Percentiles rank a stretch among this genome's conserved stretches.
phyloP scores from a whole-genome alignment of 768 basidiomycete species.

The Auricularia auricula-judae region DNA sequence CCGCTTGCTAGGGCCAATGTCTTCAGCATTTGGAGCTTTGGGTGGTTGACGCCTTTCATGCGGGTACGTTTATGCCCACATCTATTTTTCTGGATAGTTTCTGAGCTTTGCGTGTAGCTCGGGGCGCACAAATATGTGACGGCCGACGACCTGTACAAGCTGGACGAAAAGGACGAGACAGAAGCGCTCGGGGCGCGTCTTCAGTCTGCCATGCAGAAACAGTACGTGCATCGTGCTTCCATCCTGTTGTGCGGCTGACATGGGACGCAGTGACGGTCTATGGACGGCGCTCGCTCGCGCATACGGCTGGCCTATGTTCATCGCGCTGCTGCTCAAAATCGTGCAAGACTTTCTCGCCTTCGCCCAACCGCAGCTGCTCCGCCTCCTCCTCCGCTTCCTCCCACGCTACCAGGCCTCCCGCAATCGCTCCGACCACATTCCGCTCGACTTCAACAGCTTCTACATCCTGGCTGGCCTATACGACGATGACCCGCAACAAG shows the following conservation, averaged over 20 bases:
- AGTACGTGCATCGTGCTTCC: conserved; percentile 31
- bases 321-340: conserved; percentile 54
- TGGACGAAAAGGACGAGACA: conserved; percentile 59
- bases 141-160: conserved; percentile 75
- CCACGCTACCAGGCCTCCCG: conserved; percentile 53
- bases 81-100: not conserved
- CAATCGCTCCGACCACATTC: conserved; percentile 19
- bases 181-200: conserved; percentile 53
- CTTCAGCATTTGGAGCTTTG: conserved; percentile 73
- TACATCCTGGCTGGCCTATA: not conserved
- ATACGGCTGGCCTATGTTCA: conserved; percentile 66
- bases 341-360: conserved; percentile 73
- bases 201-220: conserved; percentile 46
- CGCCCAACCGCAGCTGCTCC: conserved; percentile 77
- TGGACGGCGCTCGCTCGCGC: conserved; percentile 66
- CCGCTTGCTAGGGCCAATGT: conserved; percentile 70
- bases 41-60: conserved; percentile 79
- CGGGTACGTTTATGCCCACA: conserved; percentile 11
- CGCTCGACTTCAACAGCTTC: not conserved
- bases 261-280: conserved; percentile 39
- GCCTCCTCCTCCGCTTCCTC: conserved; percentile 71
- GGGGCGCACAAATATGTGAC: conserved; percentile 58
- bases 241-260: not conserved
- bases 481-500: conserved; percentile 18
- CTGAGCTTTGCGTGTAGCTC: conserved; percentile 20